Evolutionary conservation across 352 stramenopile genomes (phyloP).

Genomic region (Phytophthora podocarpi): DNA sequence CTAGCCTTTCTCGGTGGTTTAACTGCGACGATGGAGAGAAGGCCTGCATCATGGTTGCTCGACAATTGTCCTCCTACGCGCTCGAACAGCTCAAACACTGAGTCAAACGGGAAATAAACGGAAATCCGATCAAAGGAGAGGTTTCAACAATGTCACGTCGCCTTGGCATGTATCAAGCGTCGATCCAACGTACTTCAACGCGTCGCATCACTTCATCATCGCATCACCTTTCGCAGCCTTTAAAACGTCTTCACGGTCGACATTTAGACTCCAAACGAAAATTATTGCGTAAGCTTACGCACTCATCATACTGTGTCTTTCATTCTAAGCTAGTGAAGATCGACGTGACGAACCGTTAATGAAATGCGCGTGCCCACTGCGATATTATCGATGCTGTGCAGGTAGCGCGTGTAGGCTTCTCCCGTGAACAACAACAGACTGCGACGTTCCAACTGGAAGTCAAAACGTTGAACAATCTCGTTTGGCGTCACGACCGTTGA

Average conservation of each 20-base stretch:
- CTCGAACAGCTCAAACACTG: constrained; percentile 13
- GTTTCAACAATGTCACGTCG: constrained; percentile 11
- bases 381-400: constrained; percentile 71
- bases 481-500: not conserved
- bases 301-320: too few relatives aligned
- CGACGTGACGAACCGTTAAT: constrained; percentile 61
- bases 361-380: constrained; percentile 53
- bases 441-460: constrained; percentile 51
- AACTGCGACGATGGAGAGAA: constrained; percentile 7
- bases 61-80: constrained; percentile 1
- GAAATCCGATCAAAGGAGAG: constrained; percentile 21
- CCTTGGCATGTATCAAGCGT: constrained; percentile 13
- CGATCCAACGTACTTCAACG: constrained; percentile 9
- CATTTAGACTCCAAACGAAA: not conserved
- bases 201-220: constrained; percentile 6
- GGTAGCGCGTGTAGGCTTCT: constrained; percentile 58
- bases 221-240: too few relatives aligned
- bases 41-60: constrained; percentile 6
- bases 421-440: constrained; percentile 66
- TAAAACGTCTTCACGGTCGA: constrained; percentile 20
- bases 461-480: constrained; percentile 25
- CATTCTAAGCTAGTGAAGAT: constrained; percentile 19
- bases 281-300: too few relatives aligned
- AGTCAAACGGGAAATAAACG: constrained; percentile 9
- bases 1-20: constrained; percentile 11